Percentiles rank a stretch among this genome's conserved stretches.
phyloP scores from a whole-genome alignment of 257 asterid genomes.

The Parsonsia alboflavescens region DNA sequence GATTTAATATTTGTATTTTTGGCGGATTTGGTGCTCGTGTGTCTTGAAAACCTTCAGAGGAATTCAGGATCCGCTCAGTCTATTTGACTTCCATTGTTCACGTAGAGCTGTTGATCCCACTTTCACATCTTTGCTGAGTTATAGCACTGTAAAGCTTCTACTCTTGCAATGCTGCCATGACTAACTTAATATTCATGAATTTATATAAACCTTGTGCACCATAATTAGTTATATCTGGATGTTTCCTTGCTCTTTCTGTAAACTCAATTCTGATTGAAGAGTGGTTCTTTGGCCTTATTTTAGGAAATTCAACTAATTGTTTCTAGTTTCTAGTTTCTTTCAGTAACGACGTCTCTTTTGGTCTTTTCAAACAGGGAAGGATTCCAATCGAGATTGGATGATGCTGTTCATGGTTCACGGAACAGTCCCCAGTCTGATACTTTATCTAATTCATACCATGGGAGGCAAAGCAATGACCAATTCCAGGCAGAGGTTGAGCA shows the following conservation, averaged over 20 bases:
- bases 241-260: not conserved
- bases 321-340: not conserved
- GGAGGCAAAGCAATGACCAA: slow-evolving; percentile 8
- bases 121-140: not conserved
- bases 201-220: not conserved
- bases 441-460: slow-evolving; percentile 25
- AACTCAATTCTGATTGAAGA: not conserved
- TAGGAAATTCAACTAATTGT: not conserved
- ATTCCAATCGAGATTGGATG: slow-evolving; percentile 66
- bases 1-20: not conserved
- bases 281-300: not conserved
- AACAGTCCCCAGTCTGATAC: slow-evolving; percentile 29
- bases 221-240: not conserved
- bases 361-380: slow-evolving; percentile 59
- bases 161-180: too few relatives aligned
- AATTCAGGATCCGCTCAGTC: not conserved
- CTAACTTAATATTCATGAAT: too few relatives aligned
- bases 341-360: not conserved
- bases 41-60: not conserved
- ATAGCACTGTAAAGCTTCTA: not conserved
- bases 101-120: not conserved
- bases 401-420: slow-evolving; percentile 29
- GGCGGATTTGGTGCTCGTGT: not conserved
- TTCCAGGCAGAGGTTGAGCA: slow-evolving; percentile 19
- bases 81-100: not conserved